Conservation (phyloP, 331 rosid species). For the Cydonia oblonga region DNA sequence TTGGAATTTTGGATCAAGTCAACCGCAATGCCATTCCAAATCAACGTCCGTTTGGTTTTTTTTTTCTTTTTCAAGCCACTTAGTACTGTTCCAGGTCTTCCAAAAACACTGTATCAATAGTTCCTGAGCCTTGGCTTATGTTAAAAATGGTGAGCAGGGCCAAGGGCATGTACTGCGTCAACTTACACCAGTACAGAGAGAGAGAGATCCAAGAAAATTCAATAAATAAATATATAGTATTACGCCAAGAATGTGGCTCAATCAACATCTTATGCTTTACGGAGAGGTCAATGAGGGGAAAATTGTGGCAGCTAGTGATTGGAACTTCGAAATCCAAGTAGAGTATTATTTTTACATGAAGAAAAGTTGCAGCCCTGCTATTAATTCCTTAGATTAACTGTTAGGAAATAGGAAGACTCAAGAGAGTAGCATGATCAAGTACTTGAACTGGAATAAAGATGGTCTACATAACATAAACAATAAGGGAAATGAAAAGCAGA, state of each 20-base stretch:
- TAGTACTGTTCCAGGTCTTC: background rate
- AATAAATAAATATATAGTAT: no score
- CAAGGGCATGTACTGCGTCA: background rate
- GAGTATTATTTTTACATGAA: background rate
- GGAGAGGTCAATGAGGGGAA: background rate
- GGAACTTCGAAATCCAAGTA: background rate
- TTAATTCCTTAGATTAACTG: background rate
- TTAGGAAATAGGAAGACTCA: background rate
- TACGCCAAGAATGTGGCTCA: background rate
- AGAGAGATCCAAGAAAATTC: background rate
- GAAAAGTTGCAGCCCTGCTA: background rate
- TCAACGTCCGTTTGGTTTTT: background rate
- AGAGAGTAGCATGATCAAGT: background rate
- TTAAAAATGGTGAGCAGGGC: background rate
- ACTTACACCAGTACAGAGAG: background rate
- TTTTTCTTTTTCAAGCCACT: background rate
- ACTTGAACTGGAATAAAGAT: background rate
- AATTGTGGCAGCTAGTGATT: background rate
- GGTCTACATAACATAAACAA: background rate
- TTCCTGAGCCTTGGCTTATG: background rate
- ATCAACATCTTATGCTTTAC: background rate
- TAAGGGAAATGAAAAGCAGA: conserved; percentile 4
- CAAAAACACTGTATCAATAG: background rate
- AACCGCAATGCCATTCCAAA: background rate
- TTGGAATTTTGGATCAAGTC: background rate